Evolutionary conservation across 129 eudicot genomes (phyloP).

Genomic region (Flaveria trinervia): DNA sequence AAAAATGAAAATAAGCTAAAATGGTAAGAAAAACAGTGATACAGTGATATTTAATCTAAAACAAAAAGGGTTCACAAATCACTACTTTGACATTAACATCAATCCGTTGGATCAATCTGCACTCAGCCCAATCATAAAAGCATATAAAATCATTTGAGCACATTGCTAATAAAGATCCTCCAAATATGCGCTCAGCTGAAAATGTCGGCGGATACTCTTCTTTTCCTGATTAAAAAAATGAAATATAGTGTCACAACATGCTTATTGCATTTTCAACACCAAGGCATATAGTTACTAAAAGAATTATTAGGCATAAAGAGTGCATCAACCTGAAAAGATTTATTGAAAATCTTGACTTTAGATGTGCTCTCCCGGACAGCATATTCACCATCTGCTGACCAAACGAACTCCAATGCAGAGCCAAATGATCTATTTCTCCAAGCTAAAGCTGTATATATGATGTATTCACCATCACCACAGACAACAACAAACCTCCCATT

Average conservation of each 20-base stretch:
- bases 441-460: slow-evolving; percentile 93
- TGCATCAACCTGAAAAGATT: slow-evolving; percentile 68
- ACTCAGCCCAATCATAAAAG: slow-evolving; percentile 97
- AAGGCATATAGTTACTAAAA: not conserved
- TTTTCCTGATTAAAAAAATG: slow-evolving; percentile 60
- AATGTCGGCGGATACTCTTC: slow-evolving; percentile 95
- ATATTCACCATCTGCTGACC: slow-evolving; percentile 97
- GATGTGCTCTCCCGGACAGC: slow-evolving; percentile 98
- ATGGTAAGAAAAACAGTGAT: not conserved
- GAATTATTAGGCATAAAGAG: not conserved
- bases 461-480: slow-evolving; percentile 98
- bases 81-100: slow-evolving; percentile 91
- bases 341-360: slow-evolving; percentile 80
- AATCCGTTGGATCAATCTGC: slow-evolving; percentile 86
- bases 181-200: slow-evolving; percentile 86
- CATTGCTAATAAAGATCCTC: slow-evolving; percentile 86
- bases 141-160: slow-evolving; percentile 96
- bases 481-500: slow-evolving; percentile 98
- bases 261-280: not conserved
- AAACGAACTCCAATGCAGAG: slow-evolving; percentile 92
- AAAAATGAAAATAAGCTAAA: slow-evolving; percentile 15
- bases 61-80: not conserved
- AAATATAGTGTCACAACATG: not conserved
- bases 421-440: slow-evolving; percentile 99
- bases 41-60: not conserved